Conservation (phyloP, 768 basidiomycete genomes). For the Termitomyces sp. region DNA sequence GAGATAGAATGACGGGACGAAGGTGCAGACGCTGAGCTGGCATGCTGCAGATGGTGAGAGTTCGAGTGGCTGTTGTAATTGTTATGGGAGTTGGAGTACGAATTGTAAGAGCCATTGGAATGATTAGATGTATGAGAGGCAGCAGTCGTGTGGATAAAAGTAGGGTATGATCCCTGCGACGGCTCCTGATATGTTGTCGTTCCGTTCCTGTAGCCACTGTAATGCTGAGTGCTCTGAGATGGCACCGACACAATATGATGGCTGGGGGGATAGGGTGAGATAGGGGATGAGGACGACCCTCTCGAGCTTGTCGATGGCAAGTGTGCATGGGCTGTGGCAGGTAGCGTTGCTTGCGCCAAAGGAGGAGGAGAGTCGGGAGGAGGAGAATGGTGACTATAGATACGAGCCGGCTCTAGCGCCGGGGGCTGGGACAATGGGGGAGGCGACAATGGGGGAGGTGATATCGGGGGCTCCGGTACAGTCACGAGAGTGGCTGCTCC, state of each 20-base stretch:
- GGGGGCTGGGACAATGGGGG: slow-evolving; percentile 38
- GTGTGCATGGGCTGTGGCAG: slow-evolving; percentile 36
- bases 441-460: slow-evolving; percentile 25
- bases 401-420: slow-evolving; percentile 40
- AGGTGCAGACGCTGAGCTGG: slow-evolving; percentile 25
- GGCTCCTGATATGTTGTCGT: slow-evolving; percentile 44
- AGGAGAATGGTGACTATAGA: slow-evolving; percentile 30
- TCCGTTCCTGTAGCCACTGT: slow-evolving; percentile 33
- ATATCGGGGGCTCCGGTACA: slow-evolving; percentile 20
- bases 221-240: slow-evolving; percentile 23
- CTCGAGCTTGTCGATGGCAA: slow-evolving; percentile 30
- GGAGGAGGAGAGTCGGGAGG: slow-evolving; percentile 57
- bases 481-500: slow-evolving; percentile 17
- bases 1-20: slow-evolving; percentile 59
- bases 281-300: slow-evolving; percentile 45
- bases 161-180: slow-evolving; percentile 29
- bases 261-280: slow-evolving; percentile 35
- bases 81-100: slow-evolving; percentile 31
- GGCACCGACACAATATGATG: slow-evolving; percentile 21
- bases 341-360: slow-evolving; percentile 47
- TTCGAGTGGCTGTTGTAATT: slow-evolving; percentile 17
- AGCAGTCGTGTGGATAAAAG: slow-evolving; percentile 35
- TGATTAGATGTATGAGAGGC: slow-evolving; percentile 23
- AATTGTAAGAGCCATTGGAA: slow-evolving; percentile 22
- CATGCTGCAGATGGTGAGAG: slow-evolving; percentile 15